Conservation (phyloP, 2,329 filamentous ascomycete species). For the Ceratocystis smalleyi region DNA sequence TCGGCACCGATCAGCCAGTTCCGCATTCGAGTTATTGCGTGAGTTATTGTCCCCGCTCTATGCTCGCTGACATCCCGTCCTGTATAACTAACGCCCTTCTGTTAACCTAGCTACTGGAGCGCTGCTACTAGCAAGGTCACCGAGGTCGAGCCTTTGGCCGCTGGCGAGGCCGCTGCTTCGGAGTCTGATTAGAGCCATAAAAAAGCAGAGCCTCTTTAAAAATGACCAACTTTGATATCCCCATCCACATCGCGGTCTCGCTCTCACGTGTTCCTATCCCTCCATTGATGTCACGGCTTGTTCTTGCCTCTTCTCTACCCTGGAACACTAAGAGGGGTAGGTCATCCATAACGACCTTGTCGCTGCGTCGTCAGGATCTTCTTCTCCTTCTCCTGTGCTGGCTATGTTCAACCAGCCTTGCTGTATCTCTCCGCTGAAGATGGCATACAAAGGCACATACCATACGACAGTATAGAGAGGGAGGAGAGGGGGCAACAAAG, state of each 20-base stretch:
- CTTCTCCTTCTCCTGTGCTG: too few relatives aligned
- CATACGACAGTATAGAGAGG: background rate
- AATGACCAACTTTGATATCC: background rate
- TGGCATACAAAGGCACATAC: background rate
- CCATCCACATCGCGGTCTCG: background rate
- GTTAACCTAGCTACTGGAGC: conserved; percentile 41
- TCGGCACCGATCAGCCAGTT: conserved; percentile 84
- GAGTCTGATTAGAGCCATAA: conserved; percentile 10
- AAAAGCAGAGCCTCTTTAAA: background rate
- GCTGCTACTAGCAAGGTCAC: conserved; percentile 44
- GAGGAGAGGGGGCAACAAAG: conserved; percentile 1
- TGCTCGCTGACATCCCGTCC: background rate
- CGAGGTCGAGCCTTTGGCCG: conserved; percentile 28
- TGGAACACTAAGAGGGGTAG: background rate
- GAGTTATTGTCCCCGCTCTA: conserved; percentile 25
- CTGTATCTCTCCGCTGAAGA: too few relatives aligned
- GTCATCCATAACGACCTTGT: too few relatives aligned
- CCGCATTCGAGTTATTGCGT: conserved; percentile 62
- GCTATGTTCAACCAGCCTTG: too few relatives aligned
- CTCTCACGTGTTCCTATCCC: background rate
- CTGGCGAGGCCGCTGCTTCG: background rate
- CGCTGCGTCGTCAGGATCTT: too few relatives aligned
- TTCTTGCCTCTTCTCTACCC: background rate
- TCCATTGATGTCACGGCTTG: conserved; percentile 4
- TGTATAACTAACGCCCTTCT: background rate